Percentiles rank a stretch among this genome's conserved stretches.
Evolutionary conservation across 805 yeast genomes (phyloP).

Genomic region (Sporopachydermia lactativora): DNA sequence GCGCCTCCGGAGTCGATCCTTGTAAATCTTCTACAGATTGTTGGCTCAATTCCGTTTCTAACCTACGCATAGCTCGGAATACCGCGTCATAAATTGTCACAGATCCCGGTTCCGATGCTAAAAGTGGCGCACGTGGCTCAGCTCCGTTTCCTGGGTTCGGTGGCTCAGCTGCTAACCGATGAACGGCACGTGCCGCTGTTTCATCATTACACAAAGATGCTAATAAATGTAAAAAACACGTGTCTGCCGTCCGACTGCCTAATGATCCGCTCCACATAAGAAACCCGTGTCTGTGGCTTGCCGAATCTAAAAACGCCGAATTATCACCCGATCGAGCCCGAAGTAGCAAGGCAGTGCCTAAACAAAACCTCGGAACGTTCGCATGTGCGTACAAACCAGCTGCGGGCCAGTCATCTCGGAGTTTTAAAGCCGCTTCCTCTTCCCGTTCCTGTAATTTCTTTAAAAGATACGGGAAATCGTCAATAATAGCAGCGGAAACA

Average conservation of each 20-base stretch:
- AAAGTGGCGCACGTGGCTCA: neutral
- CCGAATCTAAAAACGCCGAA: neutral
- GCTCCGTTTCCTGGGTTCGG: neutral
- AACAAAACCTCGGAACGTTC: neutral
- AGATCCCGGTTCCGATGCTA: neutral
- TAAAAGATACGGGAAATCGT: neutral
- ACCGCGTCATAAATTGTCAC: neutral
- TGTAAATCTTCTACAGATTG: neutral
- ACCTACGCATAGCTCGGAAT: neutral
- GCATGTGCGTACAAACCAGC: neutral
- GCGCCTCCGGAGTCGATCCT: neutral
- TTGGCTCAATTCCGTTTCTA: neutral
- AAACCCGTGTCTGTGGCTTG: neutral
- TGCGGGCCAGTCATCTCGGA: too few species aligned
- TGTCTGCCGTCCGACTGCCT: neutral
- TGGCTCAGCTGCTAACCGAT: neutral
- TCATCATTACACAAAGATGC: neutral
- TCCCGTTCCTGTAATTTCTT: neutral
- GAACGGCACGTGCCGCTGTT: neutral
- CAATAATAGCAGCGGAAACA: neutral
- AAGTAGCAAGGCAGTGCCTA: neutral
- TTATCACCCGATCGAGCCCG: neutral
- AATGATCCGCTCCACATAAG: neutral
- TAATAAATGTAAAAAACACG: neutral
- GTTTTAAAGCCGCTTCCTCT: neutral